These are phyloP conservation scores for Sonneratia caseolaris DNA, from an alignment of 345 rosid species.

Conservation along the genomic window DNA sequence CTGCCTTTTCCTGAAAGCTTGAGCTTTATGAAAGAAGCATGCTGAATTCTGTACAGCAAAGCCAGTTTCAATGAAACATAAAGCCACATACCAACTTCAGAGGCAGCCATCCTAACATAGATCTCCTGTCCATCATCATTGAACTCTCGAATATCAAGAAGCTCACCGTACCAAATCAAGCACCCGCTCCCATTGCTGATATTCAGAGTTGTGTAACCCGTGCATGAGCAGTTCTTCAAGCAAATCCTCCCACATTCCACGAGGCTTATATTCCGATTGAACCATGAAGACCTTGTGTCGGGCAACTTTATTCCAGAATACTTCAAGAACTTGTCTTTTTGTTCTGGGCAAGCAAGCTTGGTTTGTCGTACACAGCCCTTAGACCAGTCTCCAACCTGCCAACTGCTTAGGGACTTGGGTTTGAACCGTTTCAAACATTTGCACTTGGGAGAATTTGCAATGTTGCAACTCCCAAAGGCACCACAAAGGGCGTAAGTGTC, in stretches of 20 bases:
- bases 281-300: conserved; percentile 24
- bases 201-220: conserved; percentile 27
- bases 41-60: background rate
- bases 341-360: conserved; percentile 7
- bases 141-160: conserved; percentile 31
- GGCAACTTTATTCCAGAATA: conserved; percentile 31
- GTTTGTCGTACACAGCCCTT: conserved; percentile 30
- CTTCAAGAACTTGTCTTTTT: conserved; percentile 24
- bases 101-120: conserved; percentile 30
- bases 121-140: conserved; percentile 26
- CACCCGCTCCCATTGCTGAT: conserved; percentile 28
- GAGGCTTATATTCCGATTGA: conserved; percentile 10
- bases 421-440: conserved; percentile 30
- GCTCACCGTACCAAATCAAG: conserved; percentile 28
- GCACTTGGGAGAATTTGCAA: conserved; percentile 27
- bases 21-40: background rate
- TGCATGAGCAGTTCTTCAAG: conserved; percentile 36
- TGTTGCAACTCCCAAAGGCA: conserved; percentile 23
- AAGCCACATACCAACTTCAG: conserved; percentile 25
- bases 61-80: background rate
- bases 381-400: conserved; percentile 29
- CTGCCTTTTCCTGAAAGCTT: background rate
- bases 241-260: conserved; percentile 23
- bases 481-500: conserved; percentile 32
- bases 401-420: conserved; percentile 16